Conservation (phyloP, 805 yeast species). For the Myxozyma kluyveri region DNA sequence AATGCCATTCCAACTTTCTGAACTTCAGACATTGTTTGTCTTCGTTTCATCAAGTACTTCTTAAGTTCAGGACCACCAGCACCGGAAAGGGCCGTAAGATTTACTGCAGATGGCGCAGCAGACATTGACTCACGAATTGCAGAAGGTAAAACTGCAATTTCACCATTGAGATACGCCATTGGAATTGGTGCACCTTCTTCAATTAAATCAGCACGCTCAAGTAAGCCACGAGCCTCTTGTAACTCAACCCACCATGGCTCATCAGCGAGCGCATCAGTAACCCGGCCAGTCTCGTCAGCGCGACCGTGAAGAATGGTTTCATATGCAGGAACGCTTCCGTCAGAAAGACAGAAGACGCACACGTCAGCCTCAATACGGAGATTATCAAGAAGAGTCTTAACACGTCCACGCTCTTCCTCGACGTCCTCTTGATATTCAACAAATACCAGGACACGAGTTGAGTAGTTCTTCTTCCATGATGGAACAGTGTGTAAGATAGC, state of each 20-base stretch:
- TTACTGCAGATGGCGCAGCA: constrained; percentile 6
- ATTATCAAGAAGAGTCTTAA: constrained; percentile 62
- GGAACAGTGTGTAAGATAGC: constrained; percentile 91
- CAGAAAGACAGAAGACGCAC: constrained; percentile 64
- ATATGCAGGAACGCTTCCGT: constrained; percentile 58
- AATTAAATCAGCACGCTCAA: constrained; percentile 24
- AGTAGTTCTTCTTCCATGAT: constrained; percentile 79
- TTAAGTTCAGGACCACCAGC: constrained; percentile 20
- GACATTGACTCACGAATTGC: constrained; percentile 16
- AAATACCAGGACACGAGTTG: constrained; percentile 78
- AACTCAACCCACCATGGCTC: constrained; percentile 87
- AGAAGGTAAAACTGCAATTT: constrained; percentile 16
- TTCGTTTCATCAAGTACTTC: constrained; percentile 31
- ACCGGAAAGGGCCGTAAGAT: constrained; percentile 2
- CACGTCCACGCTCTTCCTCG: constrained; percentile 62
- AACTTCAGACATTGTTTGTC: constrained; percentile 53
- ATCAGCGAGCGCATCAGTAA: constrained; percentile 51
- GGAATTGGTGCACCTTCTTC: constrained; percentile 27
- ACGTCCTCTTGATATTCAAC: constrained; percentile 76
- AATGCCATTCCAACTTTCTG: constrained; percentile 77
- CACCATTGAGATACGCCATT: constrained; percentile 25
- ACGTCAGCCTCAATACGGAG: constrained; percentile 81
- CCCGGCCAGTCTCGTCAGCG: constrained; percentile 44
- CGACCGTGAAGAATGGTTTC: constrained; percentile 75
- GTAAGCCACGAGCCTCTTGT: constrained; percentile 51